These are phyloP conservation scores for Triadica sebifera DNA, from an alignment of 345 rosid species.

Conservation along the genomic window DNA sequence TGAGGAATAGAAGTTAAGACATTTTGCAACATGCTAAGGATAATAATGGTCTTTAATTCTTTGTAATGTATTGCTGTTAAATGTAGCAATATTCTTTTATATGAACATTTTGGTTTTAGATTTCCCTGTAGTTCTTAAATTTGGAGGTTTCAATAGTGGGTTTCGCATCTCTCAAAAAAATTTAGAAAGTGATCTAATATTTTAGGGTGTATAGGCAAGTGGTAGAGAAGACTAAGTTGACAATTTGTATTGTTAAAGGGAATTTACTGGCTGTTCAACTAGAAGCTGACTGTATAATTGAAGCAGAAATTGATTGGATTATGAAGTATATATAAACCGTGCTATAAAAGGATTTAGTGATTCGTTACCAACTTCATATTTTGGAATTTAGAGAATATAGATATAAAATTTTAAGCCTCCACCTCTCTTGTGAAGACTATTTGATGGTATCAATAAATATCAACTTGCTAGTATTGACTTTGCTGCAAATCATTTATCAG, in stretches of 20 bases:
- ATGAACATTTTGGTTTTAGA: background rate
- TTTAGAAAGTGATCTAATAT: background rate
- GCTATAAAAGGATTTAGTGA: background rate
- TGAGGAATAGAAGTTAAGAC: background rate
- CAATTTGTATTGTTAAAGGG: background rate
- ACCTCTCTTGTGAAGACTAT: background rate
- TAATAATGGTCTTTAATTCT: too few species aligned
- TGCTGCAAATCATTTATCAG: background rate
- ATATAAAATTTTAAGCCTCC: background rate
- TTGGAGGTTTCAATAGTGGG: background rate
- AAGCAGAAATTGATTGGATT: background rate
- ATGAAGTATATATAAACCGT: background rate
- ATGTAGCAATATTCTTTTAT: background rate
- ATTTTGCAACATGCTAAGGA: background rate
- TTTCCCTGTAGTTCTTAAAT: background rate
- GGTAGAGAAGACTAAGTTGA: background rate
- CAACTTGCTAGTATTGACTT: background rate
- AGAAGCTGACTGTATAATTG: background rate
- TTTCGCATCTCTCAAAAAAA: background rate
- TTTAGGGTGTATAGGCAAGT: background rate
- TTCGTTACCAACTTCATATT: background rate
- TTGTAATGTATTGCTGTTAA: background rate
- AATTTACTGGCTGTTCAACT: background rate
- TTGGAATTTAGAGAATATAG: background rate
- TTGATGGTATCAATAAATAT: background rate